Conservation (phyloP, 1,284 basidiomycete genomes). For the Malassezia japonica region DNA sequence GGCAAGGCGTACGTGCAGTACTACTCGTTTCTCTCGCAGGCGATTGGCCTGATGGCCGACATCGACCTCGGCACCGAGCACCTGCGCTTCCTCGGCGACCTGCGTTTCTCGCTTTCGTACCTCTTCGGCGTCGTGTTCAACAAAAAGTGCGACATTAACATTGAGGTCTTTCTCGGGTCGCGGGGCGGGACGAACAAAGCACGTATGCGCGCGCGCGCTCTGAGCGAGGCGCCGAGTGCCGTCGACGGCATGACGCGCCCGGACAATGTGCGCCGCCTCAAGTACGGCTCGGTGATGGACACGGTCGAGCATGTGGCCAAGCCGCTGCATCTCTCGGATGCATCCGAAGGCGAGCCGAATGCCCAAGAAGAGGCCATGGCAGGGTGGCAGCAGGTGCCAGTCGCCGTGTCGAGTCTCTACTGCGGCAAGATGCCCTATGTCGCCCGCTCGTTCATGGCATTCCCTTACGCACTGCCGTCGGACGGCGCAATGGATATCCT, state of each 20-base stretch:
- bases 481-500: slow-evolving; percentile 39
- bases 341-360: neutral
- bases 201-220: slow-evolving; percentile 32
- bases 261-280: neutral
- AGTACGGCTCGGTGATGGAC: slow-evolving; percentile 2
- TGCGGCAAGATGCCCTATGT: slow-evolving; percentile 44
- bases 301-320: neutral
- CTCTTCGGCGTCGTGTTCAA: slow-evolving; percentile 52
- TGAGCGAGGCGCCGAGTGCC: slow-evolving; percentile 30
- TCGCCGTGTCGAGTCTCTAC: slow-evolving; percentile 34
- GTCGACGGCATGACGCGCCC: neutral
- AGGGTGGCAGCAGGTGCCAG: slow-evolving; percentile 26
- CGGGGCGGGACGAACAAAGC: slow-evolving; percentile 21
- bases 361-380: neutral
- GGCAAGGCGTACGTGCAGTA: slow-evolving; percentile 45
- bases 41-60: slow-evolving; percentile 83
- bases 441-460: slow-evolving; percentile 40
- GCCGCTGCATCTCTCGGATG: neutral
- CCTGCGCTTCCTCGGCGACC: slow-evolving; percentile 84
- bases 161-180: slow-evolving; percentile 37
- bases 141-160: slow-evolving; percentile 28
- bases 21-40: slow-evolving; percentile 81
- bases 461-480: slow-evolving; percentile 36
- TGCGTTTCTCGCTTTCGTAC: slow-evolving; percentile 74
- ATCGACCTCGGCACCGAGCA: slow-evolving; percentile 66